phyloP scores from a whole-genome alignment of 352 stramenopile species.

The Hyaloperonospora arabidopsidis region DNA sequence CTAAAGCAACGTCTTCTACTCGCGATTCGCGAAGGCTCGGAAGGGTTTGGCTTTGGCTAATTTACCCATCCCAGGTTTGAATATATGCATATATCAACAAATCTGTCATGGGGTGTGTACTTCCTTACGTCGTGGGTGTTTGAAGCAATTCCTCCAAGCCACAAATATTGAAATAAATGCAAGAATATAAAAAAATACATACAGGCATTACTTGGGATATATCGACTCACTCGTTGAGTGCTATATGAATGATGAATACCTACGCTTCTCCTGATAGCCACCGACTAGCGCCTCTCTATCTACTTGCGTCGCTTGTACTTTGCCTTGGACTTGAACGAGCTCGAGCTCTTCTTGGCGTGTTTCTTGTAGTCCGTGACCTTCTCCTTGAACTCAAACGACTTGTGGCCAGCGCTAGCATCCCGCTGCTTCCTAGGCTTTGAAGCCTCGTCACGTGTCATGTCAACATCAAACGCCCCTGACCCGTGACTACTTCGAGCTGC shows the following conservation, averaged over 20 bases:
- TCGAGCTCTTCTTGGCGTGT: conserved; percentile 79
- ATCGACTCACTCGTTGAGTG: conserved; percentile 10
- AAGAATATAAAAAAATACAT: too few species aligned
- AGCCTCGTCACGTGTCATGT: conserved; percentile 43
- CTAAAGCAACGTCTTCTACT: conserved; percentile 95
- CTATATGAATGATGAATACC: too few species aligned
- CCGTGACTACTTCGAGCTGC: conserved; percentile 48
- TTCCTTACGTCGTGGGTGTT: not conserved
- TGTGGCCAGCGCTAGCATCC: conserved; percentile 39
- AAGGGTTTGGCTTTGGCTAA: conserved; percentile 98
- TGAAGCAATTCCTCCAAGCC: too few species aligned
- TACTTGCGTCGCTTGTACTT: conserved; percentile 83
- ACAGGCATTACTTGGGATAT: too few species aligned
- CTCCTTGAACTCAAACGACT: conserved; percentile 83
- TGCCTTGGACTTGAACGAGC: conserved; percentile 88
- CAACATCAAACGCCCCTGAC: conserved; percentile 58
- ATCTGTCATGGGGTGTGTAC: conserved; percentile 4
- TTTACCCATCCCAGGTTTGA: not conserved
- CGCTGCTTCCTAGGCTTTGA: conserved; percentile 29
- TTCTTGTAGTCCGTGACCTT: conserved; percentile 89
- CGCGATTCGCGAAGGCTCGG: conserved; percentile 95
- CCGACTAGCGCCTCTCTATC: conserved; percentile 14
- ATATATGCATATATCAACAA: not conserved
- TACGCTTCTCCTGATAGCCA: not conserved
- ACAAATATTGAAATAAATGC: too few species aligned